Base-by-base conservation (phyloP, 2,329 filamentous ascomycete species). In the Trichophyton rubrum region DNA sequence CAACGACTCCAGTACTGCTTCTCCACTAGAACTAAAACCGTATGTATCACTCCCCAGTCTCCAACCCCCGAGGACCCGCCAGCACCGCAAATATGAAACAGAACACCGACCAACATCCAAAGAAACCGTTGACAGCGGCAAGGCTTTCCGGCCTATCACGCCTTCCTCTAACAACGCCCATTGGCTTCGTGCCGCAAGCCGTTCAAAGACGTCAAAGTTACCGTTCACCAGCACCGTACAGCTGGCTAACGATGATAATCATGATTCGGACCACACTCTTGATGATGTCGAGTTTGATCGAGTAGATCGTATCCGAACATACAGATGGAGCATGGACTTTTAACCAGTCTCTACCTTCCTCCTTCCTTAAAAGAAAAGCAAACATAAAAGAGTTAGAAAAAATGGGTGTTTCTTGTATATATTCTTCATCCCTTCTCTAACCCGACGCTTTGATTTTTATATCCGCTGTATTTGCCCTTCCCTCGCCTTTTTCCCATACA, bases 301-400 rank as follows among this genome's bases (percentile, higher is more conserved):
- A 60, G 64, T 73, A 22, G 67, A 71, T 60, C 68, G 66, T 41
- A 65, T 73, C 58, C 71, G 71, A 35, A 73, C 72, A 11, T 75
- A 70, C 68, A 70, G 74, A 62, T 76, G 74, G 74, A 76, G 74
- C 63, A 75, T 76, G 72, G 73, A 76, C 62, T 71, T 76, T 43
- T 76, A 68, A 69, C 56, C 33, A 20, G 17, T 24, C 13, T 38
- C n/a, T 41, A 11, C 27, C 11, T 13, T 17, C n/a, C 3, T 20
- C 22, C 11, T 27, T 15, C 20, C 11, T 27, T 15, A 1, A 15
- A 49, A 22, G 17, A 49, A 49, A 47, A 22, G 43, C 9, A 27
- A 47, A 49, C 22, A 22, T 22, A 49, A 49, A 47, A 49, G 22
- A n/a, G 49, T 15, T 33, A 33, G 27, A 55, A 35, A 53, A 53